Percentiles rank a stretch among this genome's conserved stretches.
Evolutionary conservation across 257 asterid species (phyloP).

Genomic region (Solanum pennellii): DNA sequence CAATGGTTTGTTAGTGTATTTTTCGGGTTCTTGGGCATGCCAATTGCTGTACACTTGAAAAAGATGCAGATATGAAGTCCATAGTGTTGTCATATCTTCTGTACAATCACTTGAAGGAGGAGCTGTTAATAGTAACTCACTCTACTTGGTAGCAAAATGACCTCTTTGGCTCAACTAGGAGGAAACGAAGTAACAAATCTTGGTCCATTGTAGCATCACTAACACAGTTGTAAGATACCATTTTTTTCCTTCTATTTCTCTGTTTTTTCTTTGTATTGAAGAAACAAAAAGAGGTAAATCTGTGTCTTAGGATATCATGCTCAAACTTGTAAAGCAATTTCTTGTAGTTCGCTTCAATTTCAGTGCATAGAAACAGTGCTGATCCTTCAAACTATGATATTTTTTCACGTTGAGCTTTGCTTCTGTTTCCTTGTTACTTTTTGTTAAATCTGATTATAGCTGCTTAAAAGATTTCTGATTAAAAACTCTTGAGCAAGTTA

Average conservation of each 20-base stretch:
- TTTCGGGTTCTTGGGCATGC: conserved; percentile 31
- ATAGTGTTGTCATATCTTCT: not conserved
- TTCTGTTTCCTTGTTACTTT: not conserved
- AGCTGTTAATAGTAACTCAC: not conserved
- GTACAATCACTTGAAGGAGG: not conserved
- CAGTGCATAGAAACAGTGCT: not conserved
- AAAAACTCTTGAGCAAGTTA: not conserved
- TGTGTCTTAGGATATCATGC: not conserved
- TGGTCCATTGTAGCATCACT: not conserved
- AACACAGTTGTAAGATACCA: not conserved
- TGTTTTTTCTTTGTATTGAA: not conserved
- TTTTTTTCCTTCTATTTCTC: not conserved
- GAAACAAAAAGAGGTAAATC: not conserved
- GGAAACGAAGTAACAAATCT: not conserved
- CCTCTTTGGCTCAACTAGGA: not conserved
- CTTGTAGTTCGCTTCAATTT: not conserved
- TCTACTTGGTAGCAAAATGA: not conserved
- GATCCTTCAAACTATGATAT: not conserved
- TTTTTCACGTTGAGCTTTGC: not conserved
- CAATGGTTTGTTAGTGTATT: conserved; percentile 26
- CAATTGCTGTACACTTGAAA: conserved; percentile 23
- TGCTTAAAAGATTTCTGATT: not conserved
- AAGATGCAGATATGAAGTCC: conserved; percentile 1
- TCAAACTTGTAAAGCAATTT: not conserved
- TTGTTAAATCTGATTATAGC: not conserved